Percentiles rank a stretch among this genome's conserved stretches.
phyloP scores from a whole-genome alignment of 129 eudicot genomes.

The Pittosporum tobira region DNA sequence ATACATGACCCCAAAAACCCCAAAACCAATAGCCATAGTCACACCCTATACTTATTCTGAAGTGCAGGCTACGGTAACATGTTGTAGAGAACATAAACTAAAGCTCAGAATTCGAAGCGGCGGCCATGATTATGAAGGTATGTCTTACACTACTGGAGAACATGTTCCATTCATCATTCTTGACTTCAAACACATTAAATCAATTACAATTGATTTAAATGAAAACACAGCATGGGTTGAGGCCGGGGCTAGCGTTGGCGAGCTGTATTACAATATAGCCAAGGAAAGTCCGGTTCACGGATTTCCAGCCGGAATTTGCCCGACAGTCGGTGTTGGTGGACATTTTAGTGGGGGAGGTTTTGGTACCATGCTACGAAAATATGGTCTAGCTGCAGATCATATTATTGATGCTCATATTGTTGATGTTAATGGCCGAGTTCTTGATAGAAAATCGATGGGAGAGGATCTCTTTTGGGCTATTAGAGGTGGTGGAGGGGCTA shows the following conservation, averaged over 20 bases:
- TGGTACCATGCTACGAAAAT: neutral
- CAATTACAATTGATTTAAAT: neutral
- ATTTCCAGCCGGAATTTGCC: constrained; percentile 10
- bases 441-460: neutral
- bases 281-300: neutral
- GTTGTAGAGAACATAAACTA: neutral
- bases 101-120: constrained; percentile 4
- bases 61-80: neutral
- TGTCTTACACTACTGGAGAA: neutral
- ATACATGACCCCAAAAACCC: neutral
- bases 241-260: constrained; percentile 2
- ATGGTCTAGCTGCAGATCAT: constrained; percentile 1
- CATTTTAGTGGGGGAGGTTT: neutral
- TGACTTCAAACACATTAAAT: neutral
- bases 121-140: constrained; percentile 3
- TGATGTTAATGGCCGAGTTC: constrained; percentile 1
- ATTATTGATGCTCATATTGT: neutral
- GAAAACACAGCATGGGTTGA: constrained; percentile 4
- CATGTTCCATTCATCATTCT: neutral
- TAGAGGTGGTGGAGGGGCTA: constrained; percentile 4
- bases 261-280: neutral
- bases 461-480: constrained; percentile 9
- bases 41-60: constrained; percentile 8
- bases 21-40: constrained; percentile 10
- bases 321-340: neutral